Conservation (phyloP, 768 basidiomycete species). For the Trametes sanguinea region DNA sequence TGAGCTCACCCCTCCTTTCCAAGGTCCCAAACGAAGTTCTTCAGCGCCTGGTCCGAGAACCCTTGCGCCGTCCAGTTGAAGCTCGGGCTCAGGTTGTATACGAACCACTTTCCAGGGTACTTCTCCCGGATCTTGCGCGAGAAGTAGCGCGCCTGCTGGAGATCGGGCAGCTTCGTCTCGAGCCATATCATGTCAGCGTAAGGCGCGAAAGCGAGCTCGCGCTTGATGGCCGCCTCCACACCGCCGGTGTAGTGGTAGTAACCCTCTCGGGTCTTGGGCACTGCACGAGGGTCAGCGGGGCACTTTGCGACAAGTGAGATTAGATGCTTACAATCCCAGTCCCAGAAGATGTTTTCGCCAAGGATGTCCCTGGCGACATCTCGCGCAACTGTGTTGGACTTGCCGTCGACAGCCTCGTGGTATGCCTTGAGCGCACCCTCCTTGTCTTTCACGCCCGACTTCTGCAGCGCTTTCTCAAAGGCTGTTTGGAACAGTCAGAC, state of each 20-base stretch:
- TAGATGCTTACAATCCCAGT: conserved; percentile 74
- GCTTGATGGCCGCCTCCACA: conserved; percentile 78
- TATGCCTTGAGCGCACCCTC: conserved; percentile 59
- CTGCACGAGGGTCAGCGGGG: conserved; percentile 37
- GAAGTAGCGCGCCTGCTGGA: conserved; percentile 77
- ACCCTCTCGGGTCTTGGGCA: conserved; percentile 87
- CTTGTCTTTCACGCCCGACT: conserved; percentile 52
- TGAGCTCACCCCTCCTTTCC: conserved; percentile 75
- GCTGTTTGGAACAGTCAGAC: conserved; percentile 39
- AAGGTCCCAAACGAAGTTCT: conserved; percentile 87
- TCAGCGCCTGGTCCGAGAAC: conserved; percentile 77
- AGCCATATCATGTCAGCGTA: conserved; percentile 92
- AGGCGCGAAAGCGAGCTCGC: conserved; percentile 77
- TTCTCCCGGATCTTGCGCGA: conserved; percentile 71
- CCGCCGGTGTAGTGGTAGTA: conserved; percentile 89
- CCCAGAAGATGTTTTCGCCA: conserved; percentile 76
- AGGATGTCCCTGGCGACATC: conserved; percentile 73
- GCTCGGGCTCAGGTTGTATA: conserved; percentile 92
- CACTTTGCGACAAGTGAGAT: background rate
- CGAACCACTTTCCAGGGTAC: conserved; percentile 83
- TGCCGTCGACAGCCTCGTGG: conserved; percentile 55
- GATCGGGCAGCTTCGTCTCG: conserved; percentile 87
- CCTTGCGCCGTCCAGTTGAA: conserved; percentile 92
- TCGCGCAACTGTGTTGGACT: conserved; percentile 73
- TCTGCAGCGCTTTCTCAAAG: conserved; percentile 57